A percentile compares a stretch with the other conserved stretches of the same genome.
These are phyloP conservation scores for Crithidia bombi DNA, from an alignment of 208 protist species.

Conservation along the genomic window DNA sequence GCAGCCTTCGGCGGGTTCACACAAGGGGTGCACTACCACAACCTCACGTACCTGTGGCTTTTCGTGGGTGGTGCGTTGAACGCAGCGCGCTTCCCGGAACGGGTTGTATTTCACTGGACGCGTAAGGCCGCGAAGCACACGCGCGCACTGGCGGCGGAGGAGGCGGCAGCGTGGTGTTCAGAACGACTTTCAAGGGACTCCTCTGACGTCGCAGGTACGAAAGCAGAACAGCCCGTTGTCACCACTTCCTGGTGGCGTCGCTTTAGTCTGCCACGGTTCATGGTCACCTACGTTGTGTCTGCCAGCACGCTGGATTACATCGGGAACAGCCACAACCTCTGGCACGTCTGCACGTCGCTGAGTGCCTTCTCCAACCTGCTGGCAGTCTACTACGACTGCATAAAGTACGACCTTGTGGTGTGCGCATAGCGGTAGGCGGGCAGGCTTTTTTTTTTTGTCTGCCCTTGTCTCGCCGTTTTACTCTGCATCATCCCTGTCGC, in stretches of 20 bases:
- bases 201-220: neutral
- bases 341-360: constrained; percentile 67
- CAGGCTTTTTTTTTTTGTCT: too few species aligned
- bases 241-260: constrained; percentile 24
- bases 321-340: constrained; percentile 74
- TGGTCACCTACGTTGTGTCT: constrained; percentile 48
- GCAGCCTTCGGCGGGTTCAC: constrained; percentile 43
- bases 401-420: constrained; percentile 56
- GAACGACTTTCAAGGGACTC: constrained; percentile 20
- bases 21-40: constrained; percentile 61
- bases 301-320: constrained; percentile 57
- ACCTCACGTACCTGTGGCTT: constrained; percentile 56
- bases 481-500: neutral
- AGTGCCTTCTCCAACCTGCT: constrained; percentile 49
- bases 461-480: neutral
- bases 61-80: constrained; percentile 50
- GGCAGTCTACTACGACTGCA: constrained; percentile 68
- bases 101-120: constrained; percentile 31
- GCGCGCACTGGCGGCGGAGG: constrained; percentile 8
- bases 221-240: neutral
- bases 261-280: constrained; percentile 22
- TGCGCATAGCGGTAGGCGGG: constrained; percentile 10
- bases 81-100: constrained; percentile 55
- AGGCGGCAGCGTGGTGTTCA: constrained; percentile 14
- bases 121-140: constrained; percentile 18